A percentile compares a stretch with the other conserved stretches of the same genome.
These are phyloP conservation scores for Fusarium siculi DNA, from an alignment of 2,329 filamentous ascomycete species.

Conservation along the genomic window DNA sequence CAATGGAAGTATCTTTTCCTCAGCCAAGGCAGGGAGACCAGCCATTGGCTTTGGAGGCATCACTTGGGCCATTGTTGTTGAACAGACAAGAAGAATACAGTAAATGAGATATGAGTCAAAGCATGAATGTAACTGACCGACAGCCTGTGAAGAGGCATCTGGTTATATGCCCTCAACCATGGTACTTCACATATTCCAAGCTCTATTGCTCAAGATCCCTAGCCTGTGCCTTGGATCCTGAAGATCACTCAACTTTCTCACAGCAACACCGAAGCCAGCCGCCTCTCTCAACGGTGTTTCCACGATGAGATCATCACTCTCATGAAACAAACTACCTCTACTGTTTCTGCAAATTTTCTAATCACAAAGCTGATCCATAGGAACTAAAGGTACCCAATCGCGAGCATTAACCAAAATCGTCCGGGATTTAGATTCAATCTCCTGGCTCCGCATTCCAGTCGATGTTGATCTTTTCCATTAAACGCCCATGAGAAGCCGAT, in stretches of 20 bases:
- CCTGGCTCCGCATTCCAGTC: conserved; percentile 26
- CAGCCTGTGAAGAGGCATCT: neutral
- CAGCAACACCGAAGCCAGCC: neutral
- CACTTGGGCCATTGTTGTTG: conserved; percentile 9
- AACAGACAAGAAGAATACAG: neutral
- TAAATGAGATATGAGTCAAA: neutral
- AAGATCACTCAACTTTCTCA: conserved; percentile 3
- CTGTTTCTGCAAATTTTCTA: neutral
- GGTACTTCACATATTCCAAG: neutral
- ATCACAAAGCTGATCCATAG: neutral
- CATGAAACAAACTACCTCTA: neutral
- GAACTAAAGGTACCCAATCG: neutral
- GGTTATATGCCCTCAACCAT: conserved; percentile 8
- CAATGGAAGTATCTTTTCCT: neutral
- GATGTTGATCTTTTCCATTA: neutral
- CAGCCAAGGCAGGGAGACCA: neutral
- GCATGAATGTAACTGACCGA: neutral
- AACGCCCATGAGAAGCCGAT: neutral
- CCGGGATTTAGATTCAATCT: neutral
- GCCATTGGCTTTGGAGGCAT: neutral
- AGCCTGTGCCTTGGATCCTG: neutral
- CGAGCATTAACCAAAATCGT: neutral
- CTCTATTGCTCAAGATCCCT: neutral
- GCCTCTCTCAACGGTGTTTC: neutral
- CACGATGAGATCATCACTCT: conserved; percentile 12